Evolutionary conservation across 208 protist species (phyloP), one percentile per base, ranked within the genome.

Genomic region (Borovskyia barvae): DNA sequence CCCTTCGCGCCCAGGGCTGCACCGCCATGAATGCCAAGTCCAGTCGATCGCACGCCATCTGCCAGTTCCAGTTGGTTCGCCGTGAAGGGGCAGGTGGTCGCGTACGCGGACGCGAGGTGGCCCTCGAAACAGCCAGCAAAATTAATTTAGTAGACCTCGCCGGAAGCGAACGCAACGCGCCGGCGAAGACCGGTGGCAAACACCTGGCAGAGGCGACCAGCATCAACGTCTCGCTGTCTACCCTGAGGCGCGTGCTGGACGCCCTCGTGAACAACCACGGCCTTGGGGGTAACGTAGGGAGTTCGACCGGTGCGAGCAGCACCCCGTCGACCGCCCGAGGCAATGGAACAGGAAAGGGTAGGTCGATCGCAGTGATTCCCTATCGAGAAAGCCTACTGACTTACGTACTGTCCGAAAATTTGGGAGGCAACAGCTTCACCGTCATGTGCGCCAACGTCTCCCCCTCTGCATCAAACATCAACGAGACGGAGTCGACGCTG

Each of bases 21-120:
- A 98, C 95, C 0, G 62, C 68, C 25, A 95, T 96, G 78, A 98
- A 98, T 70, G 84, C 86, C 1, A 77, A 68, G 25, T 94, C 82
- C 17, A 94, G 80, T 45, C 77, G 97, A 22, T 98, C 97, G 0
- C 97, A 99, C 77, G 93, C 93, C 29, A 98, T 99, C 41, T 98
- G 98, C 49, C 71, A 93, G 61, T 57, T 99, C 17, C 75, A 75
- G 35, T 48, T 95, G 17, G 88, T 85, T 9, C 87, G 87, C 33
- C 77, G 66, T 2, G 75, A 77, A 30, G 53, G 51, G 24, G 58
- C 80, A 2, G 82, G 74, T n/a, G 73, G 59, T 12, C 65, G 72
- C 5, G 85, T 97, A 11, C 82, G 94, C n/a, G 89, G 97, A 11
- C 77, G 75, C 25, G 62, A 71, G 20, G 71, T 82, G 8, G 54